Conservation (phyloP, 257 asterid species). For the Eustoma russellianum region DNA sequence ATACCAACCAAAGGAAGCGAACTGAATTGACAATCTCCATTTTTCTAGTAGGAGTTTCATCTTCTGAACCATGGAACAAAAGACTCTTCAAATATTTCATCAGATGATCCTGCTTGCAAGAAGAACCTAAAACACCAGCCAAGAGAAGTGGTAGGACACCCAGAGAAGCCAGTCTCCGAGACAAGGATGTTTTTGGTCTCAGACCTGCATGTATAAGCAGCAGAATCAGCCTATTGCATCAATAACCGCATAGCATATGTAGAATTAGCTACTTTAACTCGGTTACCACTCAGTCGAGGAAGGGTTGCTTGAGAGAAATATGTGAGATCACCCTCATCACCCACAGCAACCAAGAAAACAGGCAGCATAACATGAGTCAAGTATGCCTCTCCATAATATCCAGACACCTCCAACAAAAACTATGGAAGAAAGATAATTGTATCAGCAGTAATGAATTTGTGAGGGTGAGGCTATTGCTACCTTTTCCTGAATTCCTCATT, state of each 20-base stretch:
- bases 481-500: too few species aligned
- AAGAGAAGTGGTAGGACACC: conserved; percentile 87
- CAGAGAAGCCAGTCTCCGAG: conserved; percentile 65
- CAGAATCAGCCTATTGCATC: neutral
- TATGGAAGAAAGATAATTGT: conserved; percentile 24
- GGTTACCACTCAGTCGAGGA: conserved; percentile 52
- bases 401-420: conserved; percentile 71
- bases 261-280: neutral
- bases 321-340: conserved; percentile 59
- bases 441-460: neutral
- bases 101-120: conserved; percentile 58
- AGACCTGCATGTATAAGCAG: conserved; percentile 38
- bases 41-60: conserved; percentile 50
- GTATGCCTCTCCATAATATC: conserved; percentile 64
- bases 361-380: conserved; percentile 81
- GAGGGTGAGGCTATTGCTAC: too few species aligned
- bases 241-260: neutral
- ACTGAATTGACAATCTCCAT: conserved; percentile 66
- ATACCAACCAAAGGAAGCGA: conserved; percentile 81
- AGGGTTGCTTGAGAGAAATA: conserved; percentile 49
- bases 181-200: conserved; percentile 59
- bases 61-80: conserved; percentile 53
- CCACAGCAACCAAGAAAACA: conserved; percentile 73
- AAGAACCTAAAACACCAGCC: conserved; percentile 92
- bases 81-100: conserved; percentile 59